These are phyloP conservation scores for Talaromyces trachyspermus DNA, from an alignment of 495 filamentous ascomycete species.

Conservation along the genomic window DNA sequence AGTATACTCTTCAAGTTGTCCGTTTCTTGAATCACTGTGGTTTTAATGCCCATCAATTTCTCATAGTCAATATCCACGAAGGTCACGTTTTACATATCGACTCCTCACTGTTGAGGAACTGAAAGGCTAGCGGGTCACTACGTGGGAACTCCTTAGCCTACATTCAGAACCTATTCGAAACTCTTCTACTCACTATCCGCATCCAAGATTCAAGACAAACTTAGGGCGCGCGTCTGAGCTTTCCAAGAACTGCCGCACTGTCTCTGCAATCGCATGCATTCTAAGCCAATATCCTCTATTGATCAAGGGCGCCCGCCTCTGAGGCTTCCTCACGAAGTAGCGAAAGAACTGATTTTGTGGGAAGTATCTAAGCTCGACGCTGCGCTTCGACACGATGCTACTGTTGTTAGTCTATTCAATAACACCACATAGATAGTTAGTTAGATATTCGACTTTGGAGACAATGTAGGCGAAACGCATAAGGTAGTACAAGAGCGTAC, in stretches of 20 bases:
- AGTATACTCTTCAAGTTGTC: conserved; percentile 48
- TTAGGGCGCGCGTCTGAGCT: conserved; percentile 53
- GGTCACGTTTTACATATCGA: conserved; percentile 44
- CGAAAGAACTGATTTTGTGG: conserved; percentile 74
- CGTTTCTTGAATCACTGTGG: conserved; percentile 52
- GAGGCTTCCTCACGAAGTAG: conserved; percentile 77
- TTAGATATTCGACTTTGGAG: not conserved
- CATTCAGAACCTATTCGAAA: conserved; percentile 2
- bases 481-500: conserved; percentile 16
- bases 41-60: conserved; percentile 70
- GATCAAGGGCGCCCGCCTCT: conserved; percentile 72
- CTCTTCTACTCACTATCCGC: conserved; percentile 68
- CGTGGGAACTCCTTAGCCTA: conserved; percentile 22
- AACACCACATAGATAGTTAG: conserved; percentile 2
- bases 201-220: conserved; percentile 78
- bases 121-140: conserved; percentile 89
- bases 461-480: not conserved
- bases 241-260: conserved; percentile 62
- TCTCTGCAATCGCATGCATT: conserved; percentile 69
- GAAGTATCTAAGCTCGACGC: conserved; percentile 78
- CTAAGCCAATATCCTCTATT: conserved; percentile 85
- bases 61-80: conserved; percentile 89
- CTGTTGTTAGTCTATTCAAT: conserved; percentile 70
- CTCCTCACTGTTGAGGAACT: conserved; percentile 60
- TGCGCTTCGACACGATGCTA: conserved; percentile 84